These are phyloP conservation scores for Hypomontagnella monticulosa DNA, from an alignment of 495 filamentous ascomycete genomes.

Conservation along the genomic window DNA sequence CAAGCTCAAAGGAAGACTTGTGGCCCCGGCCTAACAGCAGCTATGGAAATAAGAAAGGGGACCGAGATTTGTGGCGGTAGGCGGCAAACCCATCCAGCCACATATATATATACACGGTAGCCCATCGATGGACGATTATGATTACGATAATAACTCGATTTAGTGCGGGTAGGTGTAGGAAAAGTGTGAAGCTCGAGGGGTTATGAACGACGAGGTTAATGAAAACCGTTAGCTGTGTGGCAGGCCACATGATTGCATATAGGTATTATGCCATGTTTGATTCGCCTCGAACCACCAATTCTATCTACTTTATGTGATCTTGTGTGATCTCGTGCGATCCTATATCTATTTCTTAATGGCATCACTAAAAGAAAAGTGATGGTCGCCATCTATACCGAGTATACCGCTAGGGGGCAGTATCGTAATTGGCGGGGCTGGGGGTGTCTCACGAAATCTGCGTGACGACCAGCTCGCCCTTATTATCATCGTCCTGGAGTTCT, in stretches of 20 bases:
- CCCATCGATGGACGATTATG: not conserved
- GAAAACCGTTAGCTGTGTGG: not conserved
- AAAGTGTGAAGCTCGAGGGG: not conserved
- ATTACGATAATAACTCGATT: not conserved
- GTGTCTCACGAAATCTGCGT: constrained; percentile 52
- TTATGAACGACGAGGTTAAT: not conserved
- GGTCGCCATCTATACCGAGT: not conserved
- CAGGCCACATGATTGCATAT: too few species aligned
- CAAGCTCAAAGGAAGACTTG: constrained; percentile 45
- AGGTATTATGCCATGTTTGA: too few species aligned
- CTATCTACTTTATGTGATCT: too few species aligned
- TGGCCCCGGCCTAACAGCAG: constrained; percentile 57
- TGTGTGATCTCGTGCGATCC: too few species aligned
- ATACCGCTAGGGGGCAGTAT: constrained; percentile 12
- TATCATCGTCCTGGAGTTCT: constrained; percentile 54
- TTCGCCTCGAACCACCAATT: too few species aligned
- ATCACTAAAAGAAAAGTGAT: too few species aligned
- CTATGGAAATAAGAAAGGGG: constrained; percentile 52
- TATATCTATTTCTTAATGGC: too few species aligned
- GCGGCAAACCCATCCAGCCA: not conserved
- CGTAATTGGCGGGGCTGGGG: not conserved
- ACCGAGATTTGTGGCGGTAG: constrained; percentile 59
- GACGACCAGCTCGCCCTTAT: constrained; percentile 54
- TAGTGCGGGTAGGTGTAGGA: not conserved
- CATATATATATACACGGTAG: not conserved